Base-by-base conservation (phyloP, 352 stramenopile species). In the Globisporangium okanoganense region DNA sequence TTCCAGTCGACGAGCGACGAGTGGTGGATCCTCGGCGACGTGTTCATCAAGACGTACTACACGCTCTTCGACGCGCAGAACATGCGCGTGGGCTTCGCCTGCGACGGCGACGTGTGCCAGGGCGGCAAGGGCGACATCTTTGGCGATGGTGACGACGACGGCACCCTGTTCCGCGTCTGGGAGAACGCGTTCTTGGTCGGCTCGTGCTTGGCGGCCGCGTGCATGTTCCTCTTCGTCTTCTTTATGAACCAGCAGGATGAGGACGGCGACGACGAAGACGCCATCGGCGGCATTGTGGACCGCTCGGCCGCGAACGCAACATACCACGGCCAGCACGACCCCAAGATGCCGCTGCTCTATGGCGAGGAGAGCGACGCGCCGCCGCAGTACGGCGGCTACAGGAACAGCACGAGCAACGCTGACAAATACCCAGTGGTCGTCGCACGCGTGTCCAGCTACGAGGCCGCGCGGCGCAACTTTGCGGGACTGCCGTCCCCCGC, bases 1-100 rank as follows among this genome's bases (percentile, higher is more conserved):
- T 71, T 95, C 40, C 84, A 95, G 72, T 75, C 76, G 3, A 90
- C 82, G 24, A 63, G 61, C 20, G 85, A 94, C 53, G 71, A 83
- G 64, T 96, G 83, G 78, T 96, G 88, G 88, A 94, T 96, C 69
- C 75, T 96, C 18, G 88, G 88, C 9, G 88, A 96, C 57, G 76
- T 95, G 33, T 96, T 96, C 64, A 87, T 96, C 59, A 94, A 96
- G 75, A 94, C 85, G 24, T 96, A 97, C 80, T 96, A 96, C 73
- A 95, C 88, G 27, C 66, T 96, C n/a, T 96, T 95, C 51, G 88
- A 96, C 57, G 86, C 75, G n/a, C 72, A 89, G 44, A 90, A 91
- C 56, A 88, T 95, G 73, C 85, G 88, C 44, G 70, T 96, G 29
- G 88, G 88, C 44, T 96, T 96, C 59, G 88, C 88, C 1, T 96